Evolutionary conservation across 2,329 filamentous ascomycete genomes (phyloP).

Genomic region (Botryotinia convoluta): DNA sequence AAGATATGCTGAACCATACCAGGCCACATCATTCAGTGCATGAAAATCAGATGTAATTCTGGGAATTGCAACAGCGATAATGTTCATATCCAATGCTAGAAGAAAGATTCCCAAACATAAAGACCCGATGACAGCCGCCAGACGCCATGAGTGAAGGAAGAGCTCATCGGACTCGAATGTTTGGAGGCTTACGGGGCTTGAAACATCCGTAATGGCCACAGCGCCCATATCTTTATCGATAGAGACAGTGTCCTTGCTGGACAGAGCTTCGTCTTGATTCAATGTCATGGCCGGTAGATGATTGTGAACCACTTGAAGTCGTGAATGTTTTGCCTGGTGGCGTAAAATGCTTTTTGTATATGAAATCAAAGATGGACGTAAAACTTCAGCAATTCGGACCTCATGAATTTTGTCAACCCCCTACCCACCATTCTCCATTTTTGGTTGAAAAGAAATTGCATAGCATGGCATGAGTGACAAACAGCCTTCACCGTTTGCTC

Average conservation of each 20-base stretch:
- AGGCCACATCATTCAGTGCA: constrained; percentile 50
- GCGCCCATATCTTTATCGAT: background rate
- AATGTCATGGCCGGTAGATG: background rate
- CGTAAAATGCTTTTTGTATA: background rate
- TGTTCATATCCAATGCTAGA: constrained; percentile 7
- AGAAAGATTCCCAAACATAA: constrained; percentile 8
- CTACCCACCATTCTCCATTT: background rate
- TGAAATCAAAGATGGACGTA: background rate
- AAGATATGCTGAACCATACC: constrained; percentile 31
- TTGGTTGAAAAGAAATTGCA: background rate
- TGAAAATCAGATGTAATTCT: constrained; percentile 46
- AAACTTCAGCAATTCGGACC: background rate
- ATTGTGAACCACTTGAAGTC: background rate
- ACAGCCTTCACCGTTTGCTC: background rate
- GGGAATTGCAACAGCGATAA: constrained; percentile 43
- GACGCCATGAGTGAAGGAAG: constrained; percentile 11
- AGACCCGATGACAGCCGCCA: constrained; percentile 6
- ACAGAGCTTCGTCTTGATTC: background rate
- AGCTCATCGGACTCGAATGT: background rate
- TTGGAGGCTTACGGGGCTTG: background rate
- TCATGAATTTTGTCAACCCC: background rate
- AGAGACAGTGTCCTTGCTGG: background rate
- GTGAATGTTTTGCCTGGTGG: background rate
- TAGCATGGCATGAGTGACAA: background rate
- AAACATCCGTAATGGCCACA: background rate